These are phyloP conservation scores for Dioscorea alata DNA, from an alignment of 106 monocot species.

Conservation along the genomic window DNA sequence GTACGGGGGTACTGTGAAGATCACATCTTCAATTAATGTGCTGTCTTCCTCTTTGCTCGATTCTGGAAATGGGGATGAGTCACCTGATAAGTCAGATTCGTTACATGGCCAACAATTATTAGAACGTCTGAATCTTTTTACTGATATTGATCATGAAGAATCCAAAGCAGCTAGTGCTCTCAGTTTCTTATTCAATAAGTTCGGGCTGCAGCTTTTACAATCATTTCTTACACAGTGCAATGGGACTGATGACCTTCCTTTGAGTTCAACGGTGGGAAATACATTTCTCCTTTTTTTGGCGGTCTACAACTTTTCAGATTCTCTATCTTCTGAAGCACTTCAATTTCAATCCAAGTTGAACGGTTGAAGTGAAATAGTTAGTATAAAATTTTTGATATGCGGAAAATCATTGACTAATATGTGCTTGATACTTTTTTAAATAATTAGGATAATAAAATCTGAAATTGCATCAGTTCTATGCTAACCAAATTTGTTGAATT, in stretches of 20 bases:
- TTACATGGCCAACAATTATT: constrained; percentile 7
- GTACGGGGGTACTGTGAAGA: constrained; percentile 40
- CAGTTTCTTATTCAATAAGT: constrained; percentile 13
- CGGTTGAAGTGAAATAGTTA: too few relatives aligned
- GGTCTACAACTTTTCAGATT: neutral
- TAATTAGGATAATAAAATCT: too few relatives aligned
- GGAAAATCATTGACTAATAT: too few relatives aligned
- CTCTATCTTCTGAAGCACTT: neutral
- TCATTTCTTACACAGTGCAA: constrained; percentile 16
- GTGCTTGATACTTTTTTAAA: too few relatives aligned
- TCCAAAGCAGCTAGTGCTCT: constrained; percentile 4
- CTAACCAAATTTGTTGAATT: too few relatives aligned
- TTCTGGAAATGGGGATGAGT: neutral
- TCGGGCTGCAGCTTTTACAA: constrained; percentile 24
- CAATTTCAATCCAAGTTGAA: too few relatives aligned
- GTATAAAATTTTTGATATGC: too few relatives aligned
- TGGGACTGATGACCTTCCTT: constrained; percentile 4
- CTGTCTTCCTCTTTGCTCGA: constrained; percentile 10
- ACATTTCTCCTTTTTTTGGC: neutral
- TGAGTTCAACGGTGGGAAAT: constrained; percentile 29
- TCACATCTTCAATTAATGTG: constrained; percentile 20
- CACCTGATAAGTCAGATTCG: neutral
- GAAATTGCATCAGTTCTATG: too few relatives aligned
- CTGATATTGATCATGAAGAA: constrained; percentile 17
- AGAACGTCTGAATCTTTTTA: constrained; percentile 7